A percentile compares a stretch with the other conserved stretches of the same genome.
phyloP scores from a whole-genome alignment of 78 protist genomes.

The Dictyostelium firmibasis region DNA sequence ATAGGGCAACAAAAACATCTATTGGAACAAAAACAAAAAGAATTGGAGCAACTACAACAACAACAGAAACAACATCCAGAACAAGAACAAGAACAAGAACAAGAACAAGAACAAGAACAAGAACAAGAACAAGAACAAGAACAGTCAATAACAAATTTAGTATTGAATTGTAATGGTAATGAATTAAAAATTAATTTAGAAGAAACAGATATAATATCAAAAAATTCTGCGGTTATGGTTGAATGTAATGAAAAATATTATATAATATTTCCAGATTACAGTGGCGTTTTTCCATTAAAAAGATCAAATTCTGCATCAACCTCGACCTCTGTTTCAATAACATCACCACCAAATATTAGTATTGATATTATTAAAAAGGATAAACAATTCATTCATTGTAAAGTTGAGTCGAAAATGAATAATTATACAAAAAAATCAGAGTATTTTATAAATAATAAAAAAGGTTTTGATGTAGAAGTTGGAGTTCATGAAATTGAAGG shows the following conservation, averaged over 20 bases:
- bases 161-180: too few species aligned
- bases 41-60: background rate
- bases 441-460: too few species aligned
- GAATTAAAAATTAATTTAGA: too few species aligned
- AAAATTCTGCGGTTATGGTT: background rate
- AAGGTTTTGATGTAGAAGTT: too few species aligned
- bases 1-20: background rate
- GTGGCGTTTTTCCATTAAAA: background rate
- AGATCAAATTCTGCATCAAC: background rate
- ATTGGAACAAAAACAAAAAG: background rate
- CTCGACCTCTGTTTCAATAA: background rate
- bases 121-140: background rate
- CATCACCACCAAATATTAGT: too few species aligned
- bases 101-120: background rate
- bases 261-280: background rate
- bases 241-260: background rate
- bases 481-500: too few species aligned
- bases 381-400: too few species aligned
- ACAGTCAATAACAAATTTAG: background rate
- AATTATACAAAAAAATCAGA: too few species aligned
- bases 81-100: too few species aligned
- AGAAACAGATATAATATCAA: background rate
- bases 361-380: too few species aligned
- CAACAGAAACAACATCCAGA: background rate
- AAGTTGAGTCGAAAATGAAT: too few species aligned